Evolutionary conservation across 139 green algal genomes (phyloP).

Genomic region (Cymbomonas tetramitiformis): DNA sequence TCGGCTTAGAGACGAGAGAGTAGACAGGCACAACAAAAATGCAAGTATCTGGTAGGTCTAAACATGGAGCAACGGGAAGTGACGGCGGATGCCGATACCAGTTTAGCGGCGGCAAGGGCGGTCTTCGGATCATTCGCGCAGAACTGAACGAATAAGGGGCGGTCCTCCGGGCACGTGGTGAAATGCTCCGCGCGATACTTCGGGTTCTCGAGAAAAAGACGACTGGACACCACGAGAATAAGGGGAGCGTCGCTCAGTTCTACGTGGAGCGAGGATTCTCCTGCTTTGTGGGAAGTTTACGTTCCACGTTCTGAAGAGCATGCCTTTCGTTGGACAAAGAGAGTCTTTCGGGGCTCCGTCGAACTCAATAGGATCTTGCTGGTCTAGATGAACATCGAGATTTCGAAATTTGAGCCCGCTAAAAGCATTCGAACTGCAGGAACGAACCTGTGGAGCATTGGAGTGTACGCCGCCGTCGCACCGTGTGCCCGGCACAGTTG

Average conservation of each 20-base stretch:
- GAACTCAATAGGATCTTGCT: not conserved
- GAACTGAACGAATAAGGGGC: slow-evolving; percentile 88
- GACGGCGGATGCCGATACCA: slow-evolving; percentile 23
- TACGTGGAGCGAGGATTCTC: not conserved
- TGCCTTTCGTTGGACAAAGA: not conserved
- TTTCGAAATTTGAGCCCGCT: not conserved
- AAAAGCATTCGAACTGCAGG: slow-evolving; percentile 19
- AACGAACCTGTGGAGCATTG: slow-evolving; percentile 89
- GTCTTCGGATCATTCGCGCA: slow-evolving; percentile 83
- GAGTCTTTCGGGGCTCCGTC: not conserved
- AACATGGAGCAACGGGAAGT: no score
- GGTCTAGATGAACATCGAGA: not conserved
- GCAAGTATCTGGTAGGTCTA: no score
- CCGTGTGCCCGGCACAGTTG: slow-evolving; percentile 74
- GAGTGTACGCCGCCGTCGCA: slow-evolving; percentile 79
- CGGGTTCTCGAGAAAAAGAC: slow-evolving; percentile 4
- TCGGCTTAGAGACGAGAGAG: no score
- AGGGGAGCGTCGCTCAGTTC: not conserved
- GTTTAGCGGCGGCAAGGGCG: slow-evolving; percentile 56
- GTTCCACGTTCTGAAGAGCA: no score
- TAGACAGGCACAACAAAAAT: no score
- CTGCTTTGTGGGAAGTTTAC: no score
- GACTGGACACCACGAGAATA: not conserved
- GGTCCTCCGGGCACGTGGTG: slow-evolving; percentile 54
- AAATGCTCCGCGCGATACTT: slow-evolving; percentile 78